These are phyloP conservation scores for Fusarium poae DNA, from an alignment of 2,329 filamentous ascomycete species.

Conservation along the genomic window DNA sequence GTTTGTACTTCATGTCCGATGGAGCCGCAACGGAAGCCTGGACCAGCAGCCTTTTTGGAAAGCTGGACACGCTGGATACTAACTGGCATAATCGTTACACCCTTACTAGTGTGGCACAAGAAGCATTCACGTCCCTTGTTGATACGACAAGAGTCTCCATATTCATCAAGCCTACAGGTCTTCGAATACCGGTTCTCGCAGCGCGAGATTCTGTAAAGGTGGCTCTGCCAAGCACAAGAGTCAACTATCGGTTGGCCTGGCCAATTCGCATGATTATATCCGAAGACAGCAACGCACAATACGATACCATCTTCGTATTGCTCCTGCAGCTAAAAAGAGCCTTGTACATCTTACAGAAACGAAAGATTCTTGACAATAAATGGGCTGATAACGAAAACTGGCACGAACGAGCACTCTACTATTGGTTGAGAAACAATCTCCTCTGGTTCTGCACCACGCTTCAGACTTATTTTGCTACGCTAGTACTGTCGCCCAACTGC, in stretches of 20 bases:
- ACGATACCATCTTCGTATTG: slow-evolving; percentile 80
- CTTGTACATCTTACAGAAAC: slow-evolving; percentile 72
- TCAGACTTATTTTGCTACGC: slow-evolving; percentile 80
- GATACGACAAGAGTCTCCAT: slow-evolving; percentile 74
- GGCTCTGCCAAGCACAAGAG: slow-evolving; percentile 71
- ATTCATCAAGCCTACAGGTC: slow-evolving; percentile 59
- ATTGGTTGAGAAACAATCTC: slow-evolving; percentile 74
- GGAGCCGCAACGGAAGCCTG: slow-evolving; percentile 76
- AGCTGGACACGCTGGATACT: slow-evolving; percentile 71
- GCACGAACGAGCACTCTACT: slow-evolving; percentile 64
- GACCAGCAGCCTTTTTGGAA: slow-evolving; percentile 77
- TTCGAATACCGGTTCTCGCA: slow-evolving; percentile 59
- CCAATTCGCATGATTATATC: slow-evolving; percentile 79
- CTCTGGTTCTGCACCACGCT: slow-evolving; percentile 83
- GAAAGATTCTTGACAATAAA: slow-evolving; percentile 60
- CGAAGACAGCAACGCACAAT: slow-evolving; percentile 71
- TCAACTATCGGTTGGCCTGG: slow-evolving; percentile 77
- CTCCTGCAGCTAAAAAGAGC: slow-evolving; percentile 83
- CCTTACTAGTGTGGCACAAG: slow-evolving; percentile 81
- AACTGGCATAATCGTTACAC: slow-evolving; percentile 86
- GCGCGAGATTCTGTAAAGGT: slow-evolving; percentile 68
- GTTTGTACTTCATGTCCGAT: slow-evolving; percentile 82
- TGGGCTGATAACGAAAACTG: slow-evolving; percentile 54
- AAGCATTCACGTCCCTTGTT: slow-evolving; percentile 72
- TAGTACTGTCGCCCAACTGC: slow-evolving; percentile 75